Conservation (phyloP, 2,329 filamentous ascomycete species). For the Coniosporium tulheliwenetii region DNA sequence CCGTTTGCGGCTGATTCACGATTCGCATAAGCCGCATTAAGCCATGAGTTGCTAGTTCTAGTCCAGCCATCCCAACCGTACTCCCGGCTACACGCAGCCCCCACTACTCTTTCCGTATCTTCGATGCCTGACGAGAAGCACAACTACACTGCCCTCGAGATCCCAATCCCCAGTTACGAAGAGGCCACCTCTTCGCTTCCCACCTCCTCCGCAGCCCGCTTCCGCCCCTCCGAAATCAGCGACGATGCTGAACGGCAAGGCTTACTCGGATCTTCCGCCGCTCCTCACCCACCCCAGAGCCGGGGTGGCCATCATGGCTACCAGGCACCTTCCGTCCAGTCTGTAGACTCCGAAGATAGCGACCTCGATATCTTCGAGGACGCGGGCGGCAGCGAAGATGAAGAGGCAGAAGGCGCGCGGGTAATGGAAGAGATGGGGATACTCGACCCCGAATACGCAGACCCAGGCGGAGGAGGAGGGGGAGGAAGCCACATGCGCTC, state of each 20-base stretch:
- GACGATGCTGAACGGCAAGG: slow-evolving; percentile 64
- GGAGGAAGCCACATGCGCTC: slow-evolving; percentile 22
- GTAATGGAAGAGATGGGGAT: slow-evolving; percentile 86
- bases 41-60: too few species aligned
- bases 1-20: too few species aligned
- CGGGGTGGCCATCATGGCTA: slow-evolving; percentile 41
- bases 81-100: too few species aligned
- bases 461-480: slow-evolving; percentile 7
- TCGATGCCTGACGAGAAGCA: not conserved
- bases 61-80: too few species aligned
- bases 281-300: slow-evolving; percentile 6
- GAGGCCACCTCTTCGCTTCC: slow-evolving; percentile 53
- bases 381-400: slow-evolving; percentile 33
- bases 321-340: slow-evolving; percentile 68
- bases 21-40: too few species aligned
- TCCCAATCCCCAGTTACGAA: slow-evolving; percentile 71
- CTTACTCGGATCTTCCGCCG: slow-evolving; percentile 34
- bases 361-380: slow-evolving; percentile 36
- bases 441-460: slow-evolving; percentile 37
- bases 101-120: too few species aligned
- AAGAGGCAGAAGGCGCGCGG: slow-evolving; percentile 26
- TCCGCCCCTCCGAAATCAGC: slow-evolving; percentile 43
- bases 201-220: slow-evolving; percentile 25
- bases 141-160: slow-evolving; percentile 15
- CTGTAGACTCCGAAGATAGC: slow-evolving; percentile 47